These are phyloP conservation scores for Cantharellus anzutake DNA, from an alignment of 768 basidiomycete species.

Conservation along the genomic window DNA sequence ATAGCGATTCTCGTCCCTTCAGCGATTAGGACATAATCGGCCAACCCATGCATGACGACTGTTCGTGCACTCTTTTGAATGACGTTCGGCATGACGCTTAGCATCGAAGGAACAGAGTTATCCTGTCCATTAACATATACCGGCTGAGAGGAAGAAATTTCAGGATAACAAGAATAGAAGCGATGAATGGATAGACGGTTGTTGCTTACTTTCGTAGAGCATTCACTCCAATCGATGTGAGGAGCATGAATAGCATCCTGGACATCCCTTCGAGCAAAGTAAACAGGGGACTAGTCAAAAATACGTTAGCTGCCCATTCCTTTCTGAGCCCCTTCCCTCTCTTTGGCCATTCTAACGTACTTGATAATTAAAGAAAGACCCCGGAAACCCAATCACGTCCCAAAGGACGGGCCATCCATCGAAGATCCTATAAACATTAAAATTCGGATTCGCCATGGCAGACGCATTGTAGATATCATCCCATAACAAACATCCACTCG, in stretches of 20 bases:
- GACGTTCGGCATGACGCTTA: constrained; percentile 50
- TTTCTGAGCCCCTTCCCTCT: too few relatives aligned
- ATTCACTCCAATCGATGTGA: constrained; percentile 41
- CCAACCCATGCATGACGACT: constrained; percentile 54
- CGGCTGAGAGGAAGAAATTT: constrained; percentile 33
- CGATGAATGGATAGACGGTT: background rate
- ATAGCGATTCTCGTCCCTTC: constrained; percentile 42
- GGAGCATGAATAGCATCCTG: constrained; percentile 58
- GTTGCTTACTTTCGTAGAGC: constrained; percentile 21
- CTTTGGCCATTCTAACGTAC: constrained; percentile 25
- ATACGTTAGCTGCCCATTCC: too few relatives aligned
- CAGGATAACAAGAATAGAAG: constrained; percentile 7
- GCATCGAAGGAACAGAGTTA: constrained; percentile 36
- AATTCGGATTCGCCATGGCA: constrained; percentile 46
- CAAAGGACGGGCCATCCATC: constrained; percentile 17
- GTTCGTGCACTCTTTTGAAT: constrained; percentile 54
- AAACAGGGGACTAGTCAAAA: constrained; percentile 27
- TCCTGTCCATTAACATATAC: constrained; percentile 22
- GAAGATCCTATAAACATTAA: constrained; percentile 61
- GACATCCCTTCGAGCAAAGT: constrained; percentile 51
- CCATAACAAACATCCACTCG: constrained; percentile 46
- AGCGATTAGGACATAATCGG: constrained; percentile 54
- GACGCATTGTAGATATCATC: constrained; percentile 42
- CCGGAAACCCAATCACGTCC: constrained; percentile 72
- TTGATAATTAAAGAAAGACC: constrained; percentile 28